Percentiles rank a stretch among this genome's conserved stretches.
phyloP scores from a whole-genome alignment of 2,329 filamentous ascomycete genomes.

The Achaetomium macrosporum region DNA sequence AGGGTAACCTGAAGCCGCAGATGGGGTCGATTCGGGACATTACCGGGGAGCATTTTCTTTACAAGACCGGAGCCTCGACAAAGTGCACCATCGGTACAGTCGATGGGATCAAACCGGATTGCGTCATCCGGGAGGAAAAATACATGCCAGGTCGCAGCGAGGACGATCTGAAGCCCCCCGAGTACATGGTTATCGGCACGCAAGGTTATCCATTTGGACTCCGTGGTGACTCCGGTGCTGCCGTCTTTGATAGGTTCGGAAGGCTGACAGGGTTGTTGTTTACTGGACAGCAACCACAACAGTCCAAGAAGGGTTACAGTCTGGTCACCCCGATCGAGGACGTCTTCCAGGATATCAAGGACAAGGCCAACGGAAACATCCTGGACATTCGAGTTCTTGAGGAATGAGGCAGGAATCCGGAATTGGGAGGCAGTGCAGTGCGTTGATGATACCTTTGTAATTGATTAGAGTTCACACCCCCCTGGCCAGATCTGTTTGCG shows the following conservation, averaged over 20 bases:
- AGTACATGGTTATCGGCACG: neutral
- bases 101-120: neutral
- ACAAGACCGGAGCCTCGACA: neutral
- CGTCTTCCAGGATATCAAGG: neutral
- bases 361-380: neutral
- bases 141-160: neutral
- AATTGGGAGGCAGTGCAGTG: too few relatives aligned
- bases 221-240: neutral
- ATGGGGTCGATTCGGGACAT: neutral
- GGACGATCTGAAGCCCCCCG: neutral
- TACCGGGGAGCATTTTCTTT: too few relatives aligned
- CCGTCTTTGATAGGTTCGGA: neutral
- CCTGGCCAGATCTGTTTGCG: too few relatives aligned
- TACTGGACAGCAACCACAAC: neutral
- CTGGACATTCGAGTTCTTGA: neutral
- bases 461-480: too few relatives aligned
- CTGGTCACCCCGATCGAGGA: neutral
- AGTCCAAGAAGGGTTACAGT: neutral
- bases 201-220: neutral
- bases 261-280: neutral
- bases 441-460: too few relatives aligned
- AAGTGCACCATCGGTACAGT: neutral
- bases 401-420: too few relatives aligned
- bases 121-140: neutral
- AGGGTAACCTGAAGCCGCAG: neutral